Evolutionary conservation across 73 alveolate genomes (phyloP).

Genomic region (Symbiodinium pilosum): DNA sequence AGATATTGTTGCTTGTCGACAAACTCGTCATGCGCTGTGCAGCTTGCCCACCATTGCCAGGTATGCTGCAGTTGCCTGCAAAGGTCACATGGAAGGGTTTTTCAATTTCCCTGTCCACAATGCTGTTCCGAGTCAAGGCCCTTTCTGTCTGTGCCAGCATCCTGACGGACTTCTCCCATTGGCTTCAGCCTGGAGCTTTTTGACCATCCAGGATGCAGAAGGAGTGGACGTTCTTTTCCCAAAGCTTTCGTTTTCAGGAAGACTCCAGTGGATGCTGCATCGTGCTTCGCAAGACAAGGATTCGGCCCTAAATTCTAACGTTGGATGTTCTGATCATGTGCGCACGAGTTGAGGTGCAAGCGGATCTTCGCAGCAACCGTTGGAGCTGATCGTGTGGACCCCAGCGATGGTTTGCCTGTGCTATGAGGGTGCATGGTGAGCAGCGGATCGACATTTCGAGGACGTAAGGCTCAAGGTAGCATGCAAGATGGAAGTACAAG

Average conservation of each 20-base stretch:
- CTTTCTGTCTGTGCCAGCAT: slow-evolving; percentile 25
- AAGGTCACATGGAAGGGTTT: no score
- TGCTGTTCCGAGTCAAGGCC: neutral
- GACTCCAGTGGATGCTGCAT: slow-evolving; percentile 90
- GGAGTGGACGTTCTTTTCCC: neutral
- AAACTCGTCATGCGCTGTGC: no score
- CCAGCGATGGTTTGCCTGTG: neutral
- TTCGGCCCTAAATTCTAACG: neutral
- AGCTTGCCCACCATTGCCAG: neutral
- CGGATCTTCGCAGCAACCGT: neutral
- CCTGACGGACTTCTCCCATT: slow-evolving; percentile 54
- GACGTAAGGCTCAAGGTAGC: neutral
- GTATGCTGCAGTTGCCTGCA: slow-evolving; percentile 16
- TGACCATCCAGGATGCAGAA: no score
- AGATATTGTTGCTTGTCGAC: no score
- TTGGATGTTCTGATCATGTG: neutral
- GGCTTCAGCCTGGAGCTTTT: slow-evolving; percentile 48
- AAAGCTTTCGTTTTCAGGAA: neutral
- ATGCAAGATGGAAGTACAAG: neutral
- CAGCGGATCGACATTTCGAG: no score
- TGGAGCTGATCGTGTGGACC: slow-evolving; percentile 20
- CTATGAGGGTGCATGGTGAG: no score
- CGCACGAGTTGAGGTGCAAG: neutral
- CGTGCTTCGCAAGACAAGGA: slow-evolving; percentile 89
- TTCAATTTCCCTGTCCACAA: no score